Base-by-base conservation (phyloP, 1,284 basidiomycete genomes). In the Filobasidium uniguttulatum region DNA sequence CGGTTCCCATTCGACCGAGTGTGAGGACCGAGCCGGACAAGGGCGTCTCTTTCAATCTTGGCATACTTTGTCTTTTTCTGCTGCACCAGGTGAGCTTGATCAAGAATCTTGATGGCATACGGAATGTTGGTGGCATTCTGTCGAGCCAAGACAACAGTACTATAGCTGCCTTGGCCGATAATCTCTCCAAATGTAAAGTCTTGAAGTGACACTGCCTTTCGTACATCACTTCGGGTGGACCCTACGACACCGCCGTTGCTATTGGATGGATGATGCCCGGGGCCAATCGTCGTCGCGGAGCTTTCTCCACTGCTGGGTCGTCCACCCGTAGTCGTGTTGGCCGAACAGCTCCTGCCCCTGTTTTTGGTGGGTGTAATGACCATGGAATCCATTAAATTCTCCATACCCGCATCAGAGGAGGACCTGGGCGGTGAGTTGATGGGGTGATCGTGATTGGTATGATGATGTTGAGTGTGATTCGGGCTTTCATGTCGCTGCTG, bases 41-140 rank as follows among this genome's bases (percentile, higher is more conserved):
- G 60, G 10, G 73, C 72, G 50, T 74, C 72, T 5, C 72, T 65
- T 59, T 75, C 73, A 45, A 74, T 70, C 49, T 70, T 64, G n/a
- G 73, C 73, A 53, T 75, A 75, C 52, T 74, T 73, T 3, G 66
- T 69, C 59, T 75, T 75, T 55, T 72, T 72, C 60, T 75, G 72
- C 44, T 69, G 66, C 20, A 70, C 57, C 20, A 72, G 64, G 48
- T 71, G 69, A 19, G 62, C 60, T 57, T 75, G 73, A 56, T 74
- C 72, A 56, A 75, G 71, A 26, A 73, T 70, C 51, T 75, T 75
- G 59, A 75, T 66, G 6, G 73, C 73, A 53, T 71, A 75, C 35
- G 64, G 57, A 8, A 56, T 56, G 30, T 45, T 59, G 43, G 14
- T 59, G 33, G 40, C 53, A 48, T 35, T 56, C 46, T 33, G 64